Evolutionary conservation across 73 alveolate genomes (phyloP).

Genomic region (Effrenium voratum): DNA sequence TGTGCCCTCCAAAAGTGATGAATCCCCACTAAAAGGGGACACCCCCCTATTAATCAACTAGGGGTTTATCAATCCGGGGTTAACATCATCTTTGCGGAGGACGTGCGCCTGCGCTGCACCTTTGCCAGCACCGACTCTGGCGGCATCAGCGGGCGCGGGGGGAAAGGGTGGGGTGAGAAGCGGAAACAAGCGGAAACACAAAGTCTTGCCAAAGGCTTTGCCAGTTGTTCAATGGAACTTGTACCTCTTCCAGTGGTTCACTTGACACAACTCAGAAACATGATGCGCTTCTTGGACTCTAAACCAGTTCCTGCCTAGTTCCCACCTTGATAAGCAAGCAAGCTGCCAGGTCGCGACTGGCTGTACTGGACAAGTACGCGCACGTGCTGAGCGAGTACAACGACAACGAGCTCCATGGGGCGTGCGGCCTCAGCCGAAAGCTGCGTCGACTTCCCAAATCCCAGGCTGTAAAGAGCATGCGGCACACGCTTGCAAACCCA

Average conservation of each 20-base stretch:
- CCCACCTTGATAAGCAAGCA: too few relatives aligned
- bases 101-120: slow-evolving; percentile 93
- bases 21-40: too few relatives aligned
- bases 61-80: too few relatives aligned
- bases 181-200: not conserved
- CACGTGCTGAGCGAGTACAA: slow-evolving; percentile 83
- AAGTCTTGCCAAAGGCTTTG: not conserved
- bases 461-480: too few relatives aligned
- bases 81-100: too few relatives aligned
- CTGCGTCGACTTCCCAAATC: not conserved
- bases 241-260: not conserved
- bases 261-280: not conserved
- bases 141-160: slow-evolving; percentile 49
- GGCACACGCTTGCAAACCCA: too few relatives aligned
- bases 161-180: not conserved
- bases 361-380: slow-evolving; percentile 86
- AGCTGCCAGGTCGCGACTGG: slow-evolving; percentile 77
- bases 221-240: not conserved
- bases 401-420: slow-evolving; percentile 82
- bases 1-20: too few relatives aligned
- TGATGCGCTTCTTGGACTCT: not conserved
- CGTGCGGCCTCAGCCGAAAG: not conserved
- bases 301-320: too few relatives aligned
- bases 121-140: slow-evolving; percentile 92
- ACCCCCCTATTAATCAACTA: too few relatives aligned